These are phyloP conservation scores for Alternaria alternata DNA, from an alignment of 2,329 filamentous ascomycete species.

Conservation along the genomic window DNA sequence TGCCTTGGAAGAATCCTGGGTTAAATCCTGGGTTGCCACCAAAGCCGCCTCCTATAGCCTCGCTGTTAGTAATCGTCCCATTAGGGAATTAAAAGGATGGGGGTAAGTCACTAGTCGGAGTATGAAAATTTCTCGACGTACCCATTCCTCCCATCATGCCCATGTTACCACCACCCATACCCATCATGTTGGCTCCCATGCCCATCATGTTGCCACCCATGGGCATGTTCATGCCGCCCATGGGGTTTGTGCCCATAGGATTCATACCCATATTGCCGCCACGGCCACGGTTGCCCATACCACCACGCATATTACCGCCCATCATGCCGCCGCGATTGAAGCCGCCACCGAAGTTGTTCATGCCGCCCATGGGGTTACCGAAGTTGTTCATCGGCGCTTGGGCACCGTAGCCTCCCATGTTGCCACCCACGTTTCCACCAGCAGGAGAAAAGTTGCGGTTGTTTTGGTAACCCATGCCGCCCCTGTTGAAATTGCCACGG, in stretches of 20 bases:
- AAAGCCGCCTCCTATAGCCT: conserved; percentile 59
- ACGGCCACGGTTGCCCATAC: conserved; percentile 55
- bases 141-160: conserved; percentile 49
- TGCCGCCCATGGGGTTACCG: conserved; percentile 45
- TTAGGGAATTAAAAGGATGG: not conserved
- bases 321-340: conserved; percentile 55
- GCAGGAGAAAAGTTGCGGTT: conserved; percentile 49
- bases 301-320: conserved; percentile 53
- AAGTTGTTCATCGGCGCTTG: conserved; percentile 58
- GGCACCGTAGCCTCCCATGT: conserved; percentile 57
- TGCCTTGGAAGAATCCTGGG: conserved; percentile 71
- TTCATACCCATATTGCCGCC: conserved; percentile 50
- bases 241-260: conserved; percentile 46
- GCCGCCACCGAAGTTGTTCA: conserved; percentile 50
- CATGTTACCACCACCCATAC: conserved; percentile 38
- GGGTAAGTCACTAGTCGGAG: conserved; percentile 7
- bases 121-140: conserved; percentile 27
- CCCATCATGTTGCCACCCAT: conserved; percentile 50
- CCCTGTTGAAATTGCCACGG: conserved; percentile 46
- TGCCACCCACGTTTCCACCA: conserved; percentile 48
- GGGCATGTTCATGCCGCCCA: conserved; percentile 53
- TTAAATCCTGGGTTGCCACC: conserved; percentile 74
- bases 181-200: conserved; percentile 50
- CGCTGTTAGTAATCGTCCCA: conserved; percentile 17
- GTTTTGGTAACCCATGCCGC: conserved; percentile 45